A percentile compares a stretch with the other conserved stretches of the same genome.
Conservation (phyloP, 1,139 yeast species). For the Hemisphaericaspora xylofermentans region DNA sequence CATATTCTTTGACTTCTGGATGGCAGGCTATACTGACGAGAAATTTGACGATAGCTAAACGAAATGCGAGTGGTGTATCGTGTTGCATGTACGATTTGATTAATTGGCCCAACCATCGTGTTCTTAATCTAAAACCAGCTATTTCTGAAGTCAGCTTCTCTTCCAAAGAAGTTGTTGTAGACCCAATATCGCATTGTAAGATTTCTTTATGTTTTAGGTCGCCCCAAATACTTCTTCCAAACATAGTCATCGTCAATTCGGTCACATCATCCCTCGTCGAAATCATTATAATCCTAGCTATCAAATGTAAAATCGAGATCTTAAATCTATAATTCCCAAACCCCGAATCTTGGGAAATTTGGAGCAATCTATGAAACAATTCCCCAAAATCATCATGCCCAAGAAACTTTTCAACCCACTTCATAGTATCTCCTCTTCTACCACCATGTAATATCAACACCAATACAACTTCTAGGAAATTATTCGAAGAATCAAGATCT, state of each 20-base stretch:
- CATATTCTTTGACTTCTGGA: neutral
- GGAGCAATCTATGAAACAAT: constrained; percentile 4
- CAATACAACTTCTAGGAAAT: constrained; percentile 8
- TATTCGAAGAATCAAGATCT: constrained; percentile 7
- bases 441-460: constrained; percentile 2
- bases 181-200: neutral
- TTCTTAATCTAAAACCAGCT: constrained; percentile 3
- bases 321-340: constrained; percentile 4
- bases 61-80: neutral
- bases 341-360: constrained; percentile 1
- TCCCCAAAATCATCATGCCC: neutral
- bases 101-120: constrained; percentile 4
- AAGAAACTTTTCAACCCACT: constrained; percentile 1
- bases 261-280: neutral
- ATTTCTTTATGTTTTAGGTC: neutral
- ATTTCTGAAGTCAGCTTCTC: neutral
- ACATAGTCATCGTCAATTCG: neutral
- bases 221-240: constrained; percentile 3
- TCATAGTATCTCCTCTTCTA: too few relatives aligned
- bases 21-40: neutral
- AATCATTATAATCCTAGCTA: neutral
- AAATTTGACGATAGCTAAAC: constrained; percentile 2
- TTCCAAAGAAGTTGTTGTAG: neutral
- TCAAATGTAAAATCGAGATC: neutral
- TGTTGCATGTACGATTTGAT: neutral